phyloP scores from a whole-genome alignment of 331 rosid species.

The Quercus lobata region DNA sequence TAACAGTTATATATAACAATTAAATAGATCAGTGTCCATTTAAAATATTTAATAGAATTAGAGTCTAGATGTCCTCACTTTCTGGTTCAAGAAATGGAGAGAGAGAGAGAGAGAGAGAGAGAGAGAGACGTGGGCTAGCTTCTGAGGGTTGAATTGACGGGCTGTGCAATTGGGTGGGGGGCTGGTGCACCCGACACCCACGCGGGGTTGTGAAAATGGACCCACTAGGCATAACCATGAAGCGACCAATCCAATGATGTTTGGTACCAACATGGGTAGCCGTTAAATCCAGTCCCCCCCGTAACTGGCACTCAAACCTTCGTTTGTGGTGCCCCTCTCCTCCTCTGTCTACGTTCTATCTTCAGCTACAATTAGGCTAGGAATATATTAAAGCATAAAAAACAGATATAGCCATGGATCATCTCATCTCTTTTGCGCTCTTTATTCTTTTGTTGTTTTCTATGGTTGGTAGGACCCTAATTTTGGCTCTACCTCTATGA shows the following conservation, averaged over 20 bases:
- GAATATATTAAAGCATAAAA: neutral
- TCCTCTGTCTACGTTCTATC: constrained; percentile 14
- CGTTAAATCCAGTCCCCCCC: constrained; percentile 61
- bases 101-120: neutral
- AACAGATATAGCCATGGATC: too few species aligned
- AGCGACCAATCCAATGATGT: constrained; percentile 4
- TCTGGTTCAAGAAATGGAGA: too few species aligned
- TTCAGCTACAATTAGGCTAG: neutral
- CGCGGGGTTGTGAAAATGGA: constrained; percentile 18
- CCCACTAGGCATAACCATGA: constrained; percentile 20
- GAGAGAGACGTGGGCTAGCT: constrained; percentile 6
- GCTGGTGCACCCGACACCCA: constrained; percentile 30
- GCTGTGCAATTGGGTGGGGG: constrained; percentile 32
- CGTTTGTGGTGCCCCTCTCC: neutral
- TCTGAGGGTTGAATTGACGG: constrained; percentile 30
- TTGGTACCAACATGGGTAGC: constrained; percentile 24
- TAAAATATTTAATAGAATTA: too few species aligned
- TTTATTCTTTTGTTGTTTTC: neutral
- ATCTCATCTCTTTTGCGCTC: neutral
- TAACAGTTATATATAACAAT: too few species aligned
- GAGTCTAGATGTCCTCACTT: too few species aligned
- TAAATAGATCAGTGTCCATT: too few species aligned
- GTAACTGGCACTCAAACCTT: constrained; percentile 28
- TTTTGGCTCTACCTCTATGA: neutral
- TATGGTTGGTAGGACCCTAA: neutral